Evolutionary conservation across 768 basidiomycete genomes (phyloP).

Genomic region (Hydnum rufescens): DNA sequence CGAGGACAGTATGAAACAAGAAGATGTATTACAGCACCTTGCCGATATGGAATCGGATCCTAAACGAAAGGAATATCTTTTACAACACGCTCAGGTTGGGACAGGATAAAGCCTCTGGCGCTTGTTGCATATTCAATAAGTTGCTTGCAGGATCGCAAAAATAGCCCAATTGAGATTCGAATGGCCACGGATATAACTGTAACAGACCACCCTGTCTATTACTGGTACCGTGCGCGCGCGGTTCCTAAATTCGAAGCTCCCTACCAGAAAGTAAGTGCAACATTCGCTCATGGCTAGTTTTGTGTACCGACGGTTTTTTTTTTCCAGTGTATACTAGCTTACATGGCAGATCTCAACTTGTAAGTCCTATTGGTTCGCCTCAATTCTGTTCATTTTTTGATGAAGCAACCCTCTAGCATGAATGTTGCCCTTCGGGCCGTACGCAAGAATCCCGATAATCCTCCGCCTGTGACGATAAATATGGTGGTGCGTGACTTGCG

Average conservation of each 20-base stretch:
- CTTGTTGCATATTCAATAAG: background rate
- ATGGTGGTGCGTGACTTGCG: background rate
- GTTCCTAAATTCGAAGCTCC: slow-evolving; percentile 44
- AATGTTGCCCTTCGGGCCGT: background rate
- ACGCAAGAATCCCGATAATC: background rate
- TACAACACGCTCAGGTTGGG: background rate
- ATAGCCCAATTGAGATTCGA: slow-evolving; percentile 50
- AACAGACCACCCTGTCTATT: slow-evolving; percentile 22
- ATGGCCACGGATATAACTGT: slow-evolving; percentile 2
- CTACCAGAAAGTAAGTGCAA: slow-evolving; percentile 46
- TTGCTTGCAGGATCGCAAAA: slow-evolving; percentile 33
- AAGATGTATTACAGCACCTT: background rate
- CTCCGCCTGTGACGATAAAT: background rate
- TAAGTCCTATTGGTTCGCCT: slow-evolving; percentile 20
- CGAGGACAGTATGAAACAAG: slow-evolving; percentile 31
- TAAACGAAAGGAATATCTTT: background rate
- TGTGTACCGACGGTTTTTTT: background rate
- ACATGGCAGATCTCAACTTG: slow-evolving; percentile 65
- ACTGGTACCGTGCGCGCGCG: slow-evolving; percentile 63
- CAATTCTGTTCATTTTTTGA: too few species aligned
- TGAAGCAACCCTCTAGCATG: too few species aligned
- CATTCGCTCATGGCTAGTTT: background rate
- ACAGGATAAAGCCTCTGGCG: background rate
- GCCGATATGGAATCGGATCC: background rate
- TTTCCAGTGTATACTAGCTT: slow-evolving; percentile 51